Base-by-base conservation (phyloP, 768 basidiomycete species). In the Boletus barrowsii region DNA sequence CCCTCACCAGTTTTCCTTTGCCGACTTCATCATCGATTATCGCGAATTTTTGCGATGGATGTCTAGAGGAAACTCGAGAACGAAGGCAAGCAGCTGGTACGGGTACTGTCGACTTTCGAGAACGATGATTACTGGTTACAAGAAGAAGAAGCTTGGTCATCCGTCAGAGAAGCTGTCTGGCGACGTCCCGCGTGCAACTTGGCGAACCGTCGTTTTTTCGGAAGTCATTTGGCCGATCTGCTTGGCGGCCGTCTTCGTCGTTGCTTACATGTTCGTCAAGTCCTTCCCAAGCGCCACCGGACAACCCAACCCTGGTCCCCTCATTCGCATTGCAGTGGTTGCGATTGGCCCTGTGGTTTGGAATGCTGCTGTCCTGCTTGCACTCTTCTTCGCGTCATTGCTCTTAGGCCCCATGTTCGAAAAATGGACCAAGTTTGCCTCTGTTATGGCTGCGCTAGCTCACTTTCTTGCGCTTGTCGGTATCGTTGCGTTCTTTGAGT, bases 21-120 rank as follows among this genome's bases (percentile, higher is more conserved):
- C 92, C 63, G 97, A 99, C 74, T 99, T 96, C 74, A 88, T 98
- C 74, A 93, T 98, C 69, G 97, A 99, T 73, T 98, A 98, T 71
- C 87, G 97, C 53, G 97, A 99, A 69, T 98, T 95, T 79, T 72
- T 99, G 45, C 86, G 97, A 45, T 99, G 97, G 97, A 98, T 99
- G 95, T 97, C 93, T 10, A 84, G 97, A 53, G 97, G 97, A 53
- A 99, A 98, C 73, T 97, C 97, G 44, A 79, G 93, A 64, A 88
- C 92, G 15, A 96, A 98, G 68, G 89, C 91, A 47, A 98, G 96
- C 75, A 95, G 92, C 60, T 99, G 97, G 97, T 96, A 98, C 70
- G 97, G 97, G 3, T 99, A 98, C 73, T 99, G 97, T 70, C 92
- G 97, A 62, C 82, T 98, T 54, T 96, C 93, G 36, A 77, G 97